Base-by-base conservation (phyloP, 192 early-diverging fungal genomes). In the Mortierella antarctica region DNA sequence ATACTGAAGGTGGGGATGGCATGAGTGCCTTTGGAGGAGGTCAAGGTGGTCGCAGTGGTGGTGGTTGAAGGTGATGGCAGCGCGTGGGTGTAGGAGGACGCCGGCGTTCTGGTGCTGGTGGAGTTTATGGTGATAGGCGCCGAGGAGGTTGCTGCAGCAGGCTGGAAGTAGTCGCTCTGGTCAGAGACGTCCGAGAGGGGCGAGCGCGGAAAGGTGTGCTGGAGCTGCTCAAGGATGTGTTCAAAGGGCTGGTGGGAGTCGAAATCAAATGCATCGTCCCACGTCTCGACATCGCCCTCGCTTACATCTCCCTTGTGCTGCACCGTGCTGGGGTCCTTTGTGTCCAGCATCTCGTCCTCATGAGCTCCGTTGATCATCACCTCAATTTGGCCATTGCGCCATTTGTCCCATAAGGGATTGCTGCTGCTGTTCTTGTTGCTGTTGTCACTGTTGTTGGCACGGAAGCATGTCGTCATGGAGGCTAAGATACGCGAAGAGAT, bases 201-300 rank as follows among this genome's bases (percentile, higher is more conserved):
- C 31, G 76, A 79, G 6, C 63, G 68, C 11, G 76, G 64, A 21
- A 64, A 51, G 23, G 57, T 54, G 31, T 57, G 62, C 2, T 55
- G 67, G 45, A 79, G 69, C 31, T 71, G 69, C 31, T 70, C 76
- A n/a, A 79, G 54, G 23, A 79, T 65, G 20, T 60, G 68, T 21
- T 70, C 64, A 13, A 79, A 56, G 6, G 68, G 51, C 11, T 63
- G 63, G 21, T 53, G 47, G 20, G 65, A 23, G 47, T 65, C 69
- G 11, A 79, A 56, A 31, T 79, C 76, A 39, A 67, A 70, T n/a
- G 68, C 68, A 46, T 79, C 65, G 62, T 79, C 76, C 76, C 76
- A 79, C 15, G 57, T 21, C 18, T 79, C 76, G 15, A 71, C 42
- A 17, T 69, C 60, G 14, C 40, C 21, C n/a, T 66, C 18, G n/a